Conservation (phyloP, 108 stramenopile species). For the Pseudonitzschia delicatissima region DNA sequence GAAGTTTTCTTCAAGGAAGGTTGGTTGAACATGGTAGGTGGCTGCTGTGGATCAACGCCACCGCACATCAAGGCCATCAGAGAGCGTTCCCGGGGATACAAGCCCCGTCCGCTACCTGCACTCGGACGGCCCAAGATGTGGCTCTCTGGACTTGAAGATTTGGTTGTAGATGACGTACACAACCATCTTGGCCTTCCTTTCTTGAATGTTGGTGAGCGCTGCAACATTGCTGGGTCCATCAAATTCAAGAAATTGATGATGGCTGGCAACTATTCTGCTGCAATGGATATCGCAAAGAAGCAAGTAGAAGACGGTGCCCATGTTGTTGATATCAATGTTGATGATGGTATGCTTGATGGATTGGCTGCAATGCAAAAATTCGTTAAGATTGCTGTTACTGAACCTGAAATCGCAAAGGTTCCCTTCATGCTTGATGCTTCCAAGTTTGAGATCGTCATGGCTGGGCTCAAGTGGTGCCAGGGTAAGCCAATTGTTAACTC, state of each 20-base stretch:
- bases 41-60: constrained; percentile 98
- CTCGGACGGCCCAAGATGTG: constrained; percentile 91
- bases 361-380: constrained; percentile 98
- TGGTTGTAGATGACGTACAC: constrained; percentile 90
- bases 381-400: constrained; percentile 97
- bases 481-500: constrained; percentile 98
- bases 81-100: constrained; percentile 55
- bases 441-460: constrained; percentile 98
- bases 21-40: constrained; percentile 98
- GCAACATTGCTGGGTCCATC: constrained; percentile 95
- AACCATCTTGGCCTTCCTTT: constrained; percentile 93
- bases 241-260: constrained; percentile 98
- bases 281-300: constrained; percentile 98
- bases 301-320: constrained; percentile 98
- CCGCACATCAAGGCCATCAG: constrained; percentile 91
- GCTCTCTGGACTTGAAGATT: constrained; percentile 94
- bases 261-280: constrained; percentile 90
- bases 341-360: constrained; percentile 98
- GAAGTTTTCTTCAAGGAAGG: constrained; percentile 91
- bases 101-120: constrained; percentile 81
- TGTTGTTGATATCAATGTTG: constrained; percentile 98
- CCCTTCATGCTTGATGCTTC: constrained; percentile 99
- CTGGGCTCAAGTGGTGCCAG: constrained; percentile 95
- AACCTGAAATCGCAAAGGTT: constrained; percentile 94
- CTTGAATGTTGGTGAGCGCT: constrained; percentile 96